Percentiles rank a stretch among this genome's conserved stretches.
phyloP scores from a whole-genome alignment of 208 protist genomes.

The Strigomonas galati region DNA sequence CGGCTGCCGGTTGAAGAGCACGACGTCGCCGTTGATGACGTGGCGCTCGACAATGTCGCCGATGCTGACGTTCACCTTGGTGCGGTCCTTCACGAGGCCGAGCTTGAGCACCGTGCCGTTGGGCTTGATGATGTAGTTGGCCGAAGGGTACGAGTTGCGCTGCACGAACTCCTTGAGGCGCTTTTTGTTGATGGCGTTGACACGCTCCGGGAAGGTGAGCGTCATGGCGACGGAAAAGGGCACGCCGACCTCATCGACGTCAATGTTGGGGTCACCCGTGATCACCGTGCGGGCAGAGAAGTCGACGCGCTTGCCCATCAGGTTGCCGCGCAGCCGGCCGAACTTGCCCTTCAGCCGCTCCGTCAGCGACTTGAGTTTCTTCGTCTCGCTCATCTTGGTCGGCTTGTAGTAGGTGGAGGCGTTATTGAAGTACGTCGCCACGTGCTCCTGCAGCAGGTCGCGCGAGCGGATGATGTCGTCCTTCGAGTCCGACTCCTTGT shows the following conservation, averaged over 20 bases:
- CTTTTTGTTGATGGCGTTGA: slow-evolving; percentile 98
- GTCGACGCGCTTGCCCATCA: slow-evolving; percentile 99
- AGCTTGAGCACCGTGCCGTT: slow-evolving; percentile 93
- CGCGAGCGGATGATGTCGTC: slow-evolving; percentile 85
- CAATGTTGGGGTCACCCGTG: slow-evolving; percentile 97
- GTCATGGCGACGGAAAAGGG: slow-evolving; percentile 97
- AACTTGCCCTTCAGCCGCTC: slow-evolving; percentile 99
- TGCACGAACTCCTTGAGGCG: slow-evolving; percentile 93
- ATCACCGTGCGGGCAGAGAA: slow-evolving; percentile 99
- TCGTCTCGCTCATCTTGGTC: slow-evolving; percentile 83
- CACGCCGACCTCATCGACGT: slow-evolving; percentile 99
- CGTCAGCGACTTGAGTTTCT: slow-evolving; percentile 97
- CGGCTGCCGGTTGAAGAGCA: slow-evolving; percentile 99
- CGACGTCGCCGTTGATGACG: slow-evolving; percentile 97
- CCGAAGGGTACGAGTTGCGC: slow-evolving; percentile 95
- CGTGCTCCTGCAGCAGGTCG: slow-evolving; percentile 95
- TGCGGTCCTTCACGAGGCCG: slow-evolving; percentile 62
- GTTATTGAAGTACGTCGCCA: slow-evolving; percentile 98
- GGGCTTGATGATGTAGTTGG: slow-evolving; percentile 91
- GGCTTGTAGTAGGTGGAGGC: slow-evolving; percentile 93
- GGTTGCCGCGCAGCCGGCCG: slow-evolving; percentile 97
- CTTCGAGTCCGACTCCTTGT: slow-evolving; percentile 86
- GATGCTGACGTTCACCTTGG: slow-evolving; percentile 87
- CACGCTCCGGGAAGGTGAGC: slow-evolving; percentile 99
- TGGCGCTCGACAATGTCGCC: slow-evolving; percentile 97